A percentile compares a stretch with the other conserved stretches of the same genome.
Evolutionary conservation across 139 green algal species (phyloP).

Genomic region (Cymbomonas tetramitiformis): DNA sequence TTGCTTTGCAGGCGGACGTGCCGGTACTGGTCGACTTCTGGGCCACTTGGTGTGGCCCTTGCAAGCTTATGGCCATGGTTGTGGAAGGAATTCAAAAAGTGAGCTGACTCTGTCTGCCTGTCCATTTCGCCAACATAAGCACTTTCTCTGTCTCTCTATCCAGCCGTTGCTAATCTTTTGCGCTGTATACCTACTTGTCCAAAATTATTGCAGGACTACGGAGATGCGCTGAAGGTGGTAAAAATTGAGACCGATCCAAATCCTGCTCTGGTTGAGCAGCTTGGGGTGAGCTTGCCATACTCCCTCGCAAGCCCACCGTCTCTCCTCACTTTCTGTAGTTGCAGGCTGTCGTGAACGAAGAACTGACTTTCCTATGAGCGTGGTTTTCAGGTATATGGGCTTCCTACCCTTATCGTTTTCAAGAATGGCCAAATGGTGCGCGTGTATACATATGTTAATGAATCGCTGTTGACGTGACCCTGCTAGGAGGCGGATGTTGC

Average conservation of each 20-base stretch:
- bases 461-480: no score
- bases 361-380: no score
- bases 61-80: constrained; percentile 59
- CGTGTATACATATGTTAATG: no score
- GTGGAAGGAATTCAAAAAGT: constrained; percentile 2
- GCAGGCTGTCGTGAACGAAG: no score
- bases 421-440: constrained; percentile 60
- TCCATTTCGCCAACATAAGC: not conserved
- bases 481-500: no score
- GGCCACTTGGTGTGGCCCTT: constrained; percentile 81
- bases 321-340: not conserved
- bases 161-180: no score
- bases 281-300: no score
- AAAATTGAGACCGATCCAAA: constrained; percentile 80
- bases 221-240: constrained; percentile 63
- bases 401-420: constrained; percentile 84
- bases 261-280: constrained; percentile 65
- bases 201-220: not conserved
- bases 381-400: no score
- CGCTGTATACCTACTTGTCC: no score
- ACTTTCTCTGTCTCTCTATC: no score
- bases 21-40: constrained; percentile 88
- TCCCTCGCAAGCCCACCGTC: no score
- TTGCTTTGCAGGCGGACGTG: constrained; percentile 43
- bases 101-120: not conserved